Evolutionary conservation across 2,329 filamentous ascomycete genomes (phyloP).

Genomic region (Aureobasidium sp.): DNA sequence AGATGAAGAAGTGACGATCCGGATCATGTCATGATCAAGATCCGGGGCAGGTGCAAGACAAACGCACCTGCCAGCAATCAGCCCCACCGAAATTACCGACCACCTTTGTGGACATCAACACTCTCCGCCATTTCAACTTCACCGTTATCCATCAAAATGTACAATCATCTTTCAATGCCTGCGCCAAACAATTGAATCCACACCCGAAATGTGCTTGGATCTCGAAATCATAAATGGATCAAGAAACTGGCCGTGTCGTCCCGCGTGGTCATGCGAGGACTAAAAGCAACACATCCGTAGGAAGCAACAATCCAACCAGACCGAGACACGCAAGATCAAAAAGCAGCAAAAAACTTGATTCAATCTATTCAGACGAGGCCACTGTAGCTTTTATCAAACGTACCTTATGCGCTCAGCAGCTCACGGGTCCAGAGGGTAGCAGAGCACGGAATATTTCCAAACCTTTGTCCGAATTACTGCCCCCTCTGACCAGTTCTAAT

Average conservation of each 20-base stretch:
- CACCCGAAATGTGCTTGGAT: neutral
- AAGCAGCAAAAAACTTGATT: constrained; percentile 13
- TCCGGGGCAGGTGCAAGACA: neutral
- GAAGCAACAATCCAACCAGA: constrained; percentile 20
- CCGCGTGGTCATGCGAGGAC: constrained; percentile 8
- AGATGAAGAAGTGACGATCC: neutral
- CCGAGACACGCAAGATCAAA: constrained; percentile 29
- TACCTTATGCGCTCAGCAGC: constrained; percentile 66
- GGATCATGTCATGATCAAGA: neutral
- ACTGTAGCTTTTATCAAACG: constrained; percentile 75
- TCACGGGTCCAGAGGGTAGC: constrained; percentile 42
- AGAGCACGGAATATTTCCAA: constrained; percentile 51
- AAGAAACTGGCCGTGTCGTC: neutral
- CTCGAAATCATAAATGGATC: neutral
- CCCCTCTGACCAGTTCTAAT: constrained; percentile 87
- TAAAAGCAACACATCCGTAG: constrained; percentile 2
- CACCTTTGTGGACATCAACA: neutral
- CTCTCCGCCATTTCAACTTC: neutral
- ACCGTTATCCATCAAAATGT: neutral
- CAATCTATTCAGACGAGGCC: constrained; percentile 58
- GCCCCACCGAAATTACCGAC: constrained; percentile 6
- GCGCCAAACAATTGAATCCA: neutral
- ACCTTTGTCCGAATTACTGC: constrained; percentile 74
- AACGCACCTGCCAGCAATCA: constrained; percentile 1
- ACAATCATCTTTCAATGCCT: neutral